These are phyloP conservation scores for Apiotrichum gamsii DNA, from an alignment of 1,284 basidiomycete species.

Conservation along the genomic window DNA sequence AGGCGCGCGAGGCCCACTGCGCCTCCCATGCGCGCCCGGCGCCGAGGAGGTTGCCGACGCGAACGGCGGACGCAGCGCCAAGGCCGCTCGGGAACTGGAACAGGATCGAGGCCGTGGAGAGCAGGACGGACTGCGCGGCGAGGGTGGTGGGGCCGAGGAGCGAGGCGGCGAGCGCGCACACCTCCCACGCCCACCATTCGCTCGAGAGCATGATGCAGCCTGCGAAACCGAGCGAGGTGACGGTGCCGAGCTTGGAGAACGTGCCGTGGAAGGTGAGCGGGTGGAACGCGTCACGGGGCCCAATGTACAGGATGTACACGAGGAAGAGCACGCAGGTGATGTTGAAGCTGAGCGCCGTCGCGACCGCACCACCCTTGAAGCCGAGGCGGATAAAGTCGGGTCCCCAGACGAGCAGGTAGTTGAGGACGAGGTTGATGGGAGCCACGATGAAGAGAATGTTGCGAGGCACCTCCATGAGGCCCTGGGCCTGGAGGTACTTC, in stretches of 20 bases:
- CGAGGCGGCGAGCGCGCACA: constrained; percentile 43
- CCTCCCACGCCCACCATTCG: constrained; percentile 50
- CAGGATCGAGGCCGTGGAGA: constrained; percentile 60
- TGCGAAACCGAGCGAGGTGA: constrained; percentile 67
- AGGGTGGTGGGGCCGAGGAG: constrained; percentile 49
- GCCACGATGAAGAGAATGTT: constrained; percentile 76
- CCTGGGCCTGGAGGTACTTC: constrained; percentile 80
- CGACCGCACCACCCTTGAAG: constrained; percentile 87
- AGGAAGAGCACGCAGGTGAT: constrained; percentile 60
- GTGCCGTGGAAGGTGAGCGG: constrained; percentile 59
- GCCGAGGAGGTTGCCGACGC: constrained; percentile 77
- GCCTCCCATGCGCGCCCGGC: constrained; percentile 64
- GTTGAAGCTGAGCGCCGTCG: constrained; percentile 83
- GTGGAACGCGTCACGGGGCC: constrained; percentile 76
- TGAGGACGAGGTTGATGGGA: constrained; percentile 76
- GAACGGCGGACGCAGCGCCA: constrained; percentile 72
- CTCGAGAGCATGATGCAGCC: constrained; percentile 53
- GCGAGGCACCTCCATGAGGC: constrained; percentile 79
- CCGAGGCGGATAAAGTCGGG: constrained; percentile 70
- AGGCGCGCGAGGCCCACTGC: constrained; percentile 57
- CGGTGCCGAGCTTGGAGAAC: constrained; percentile 65
- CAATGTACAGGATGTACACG: constrained; percentile 66
- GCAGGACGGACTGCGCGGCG: constrained; percentile 52
- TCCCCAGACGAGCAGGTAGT: constrained; percentile 83
- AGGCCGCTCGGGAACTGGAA: constrained; percentile 81